Evolutionary conservation across 345 rosid genomes (phyloP), one percentile per base, ranked within the genome.

Genomic region (Pistacia integerrima): DNA sequence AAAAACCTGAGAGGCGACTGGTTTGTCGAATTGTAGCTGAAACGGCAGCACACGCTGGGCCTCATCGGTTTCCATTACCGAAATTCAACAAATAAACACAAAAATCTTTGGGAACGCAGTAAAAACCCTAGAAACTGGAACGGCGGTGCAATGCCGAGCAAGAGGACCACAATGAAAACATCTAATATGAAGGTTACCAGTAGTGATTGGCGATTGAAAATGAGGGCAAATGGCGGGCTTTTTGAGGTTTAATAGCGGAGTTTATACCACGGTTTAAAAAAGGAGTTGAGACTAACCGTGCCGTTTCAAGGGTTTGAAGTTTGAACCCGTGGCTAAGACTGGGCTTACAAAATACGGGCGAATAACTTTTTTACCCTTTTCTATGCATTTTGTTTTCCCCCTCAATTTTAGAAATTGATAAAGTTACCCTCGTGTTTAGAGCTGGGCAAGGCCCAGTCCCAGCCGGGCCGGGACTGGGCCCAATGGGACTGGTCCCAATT

Each of bases 1-100:
- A 69, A 7, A 61, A 76, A 93, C 97, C 91, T 90, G 94, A 74
- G 93, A 93, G n/a, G 91, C 88, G 33, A 90, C 80, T 16, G 95
- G 93, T 78, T 89, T 91, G 73, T 94, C 97, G 64, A 91, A 89
- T 66, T 92, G 98, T 35, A 94, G 94, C 84, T 91, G 98, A 74
- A 94, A 94, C 3, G 97, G 97, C 58, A 89, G 74, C 64, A 79
- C 68, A 2, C 71, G 91, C 30, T 83, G 87, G 2, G 79, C 77
- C 36, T 91, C 92, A 2, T 93, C 90, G 55, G 91, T 90, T 82
- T 89, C 98, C 97, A 94, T 94, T 25, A 80, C 76, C 61, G 30
- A 77, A 72, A 66, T 8, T 58, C 35, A 17, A 18, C 14, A 46
- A 72, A 59, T 51, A 71, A 36, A 70, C 4, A 44, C 20, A 49